phyloP scores from a whole-genome alignment of 1,284 basidiomycete species.

The Meripilus lineatus region DNA sequence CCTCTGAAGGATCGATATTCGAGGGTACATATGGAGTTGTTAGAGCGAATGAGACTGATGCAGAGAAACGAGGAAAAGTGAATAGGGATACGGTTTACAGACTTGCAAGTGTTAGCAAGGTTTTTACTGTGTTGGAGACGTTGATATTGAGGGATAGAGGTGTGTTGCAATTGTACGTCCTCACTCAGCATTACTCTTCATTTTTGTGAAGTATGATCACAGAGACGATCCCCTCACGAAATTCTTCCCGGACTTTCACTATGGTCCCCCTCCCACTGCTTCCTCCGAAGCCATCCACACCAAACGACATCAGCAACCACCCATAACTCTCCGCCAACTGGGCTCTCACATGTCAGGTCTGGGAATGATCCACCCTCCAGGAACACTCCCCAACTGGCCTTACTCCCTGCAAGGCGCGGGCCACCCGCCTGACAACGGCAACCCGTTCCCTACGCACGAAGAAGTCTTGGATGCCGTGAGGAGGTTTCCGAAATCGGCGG shows the following conservation, averaged over 20 bases:
- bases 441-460: slow-evolving; percentile 26
- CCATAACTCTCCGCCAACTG: slow-evolving; percentile 41
- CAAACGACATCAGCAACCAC: slow-evolving; percentile 22
- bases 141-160: slow-evolving; percentile 41
- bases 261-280: slow-evolving; percentile 12
- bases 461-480: slow-evolving; percentile 31
- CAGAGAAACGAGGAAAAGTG: slow-evolving; percentile 9
- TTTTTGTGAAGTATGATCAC: neutral
- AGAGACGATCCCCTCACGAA: slow-evolving; percentile 41
- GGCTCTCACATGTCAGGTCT: slow-evolving; percentile 45
- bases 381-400: slow-evolving; percentile 36
- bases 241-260: slow-evolving; percentile 32
- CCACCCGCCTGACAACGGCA: slow-evolving; percentile 24
- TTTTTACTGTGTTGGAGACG: slow-evolving; percentile 42
- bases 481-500: slow-evolving; percentile 32
- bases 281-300: neutral
- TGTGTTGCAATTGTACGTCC: slow-evolving; percentile 34
- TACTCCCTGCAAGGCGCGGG: slow-evolving; percentile 21
- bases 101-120: slow-evolving; percentile 43
- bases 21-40: slow-evolving; percentile 33
- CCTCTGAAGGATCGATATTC: slow-evolving; percentile 33
- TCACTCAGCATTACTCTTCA: neutral
- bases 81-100: slow-evolving; percentile 40
- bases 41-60: slow-evolving; percentile 39
- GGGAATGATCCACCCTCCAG: slow-evolving; percentile 41